These are phyloP conservation scores for Sambucus nigra DNA, from an alignment of 129 eudicot species.

Conservation along the genomic window DNA sequence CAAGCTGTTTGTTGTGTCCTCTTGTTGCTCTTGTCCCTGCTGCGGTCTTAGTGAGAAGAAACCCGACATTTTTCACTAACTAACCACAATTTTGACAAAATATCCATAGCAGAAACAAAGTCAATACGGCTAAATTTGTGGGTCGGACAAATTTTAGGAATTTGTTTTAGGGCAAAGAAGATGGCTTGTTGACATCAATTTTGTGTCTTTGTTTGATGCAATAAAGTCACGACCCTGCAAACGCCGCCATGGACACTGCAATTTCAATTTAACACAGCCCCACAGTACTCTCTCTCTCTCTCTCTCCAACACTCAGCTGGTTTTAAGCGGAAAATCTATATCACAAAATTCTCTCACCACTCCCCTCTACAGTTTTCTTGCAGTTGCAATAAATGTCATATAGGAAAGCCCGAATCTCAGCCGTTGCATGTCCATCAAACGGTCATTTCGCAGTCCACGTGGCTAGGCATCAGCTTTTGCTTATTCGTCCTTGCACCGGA, in stretches of 20 bases:
- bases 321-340: constrained; percentile 16
- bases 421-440: constrained; percentile 50
- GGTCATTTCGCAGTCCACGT: constrained; percentile 36
- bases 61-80: constrained; percentile 42
- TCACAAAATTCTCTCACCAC: constrained; percentile 32
- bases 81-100: neutral
- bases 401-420: constrained; percentile 16
- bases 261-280: constrained; percentile 41
- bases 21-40: constrained; percentile 18
- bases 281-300: neutral
- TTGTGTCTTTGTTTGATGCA: constrained; percentile 29
- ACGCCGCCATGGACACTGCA: constrained; percentile 81
- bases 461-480: constrained; percentile 40
- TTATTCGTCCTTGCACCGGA: constrained; percentile 64
- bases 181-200: constrained; percentile 12
- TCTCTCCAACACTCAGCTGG: neutral
- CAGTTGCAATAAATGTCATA: constrained; percentile 37
- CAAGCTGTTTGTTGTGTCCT: constrained; percentile 10
- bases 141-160: constrained; percentile 3
- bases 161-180: neutral
- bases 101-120: neutral
- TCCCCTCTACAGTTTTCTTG: constrained; percentile 51
- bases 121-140: constrained; percentile 5
- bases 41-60: constrained; percentile 56
- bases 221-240: constrained; percentile 59